Evolutionary conservation across 2,329 filamentous ascomycete genomes (phyloP).

Genomic region (Pseudocercospora musae): DNA sequence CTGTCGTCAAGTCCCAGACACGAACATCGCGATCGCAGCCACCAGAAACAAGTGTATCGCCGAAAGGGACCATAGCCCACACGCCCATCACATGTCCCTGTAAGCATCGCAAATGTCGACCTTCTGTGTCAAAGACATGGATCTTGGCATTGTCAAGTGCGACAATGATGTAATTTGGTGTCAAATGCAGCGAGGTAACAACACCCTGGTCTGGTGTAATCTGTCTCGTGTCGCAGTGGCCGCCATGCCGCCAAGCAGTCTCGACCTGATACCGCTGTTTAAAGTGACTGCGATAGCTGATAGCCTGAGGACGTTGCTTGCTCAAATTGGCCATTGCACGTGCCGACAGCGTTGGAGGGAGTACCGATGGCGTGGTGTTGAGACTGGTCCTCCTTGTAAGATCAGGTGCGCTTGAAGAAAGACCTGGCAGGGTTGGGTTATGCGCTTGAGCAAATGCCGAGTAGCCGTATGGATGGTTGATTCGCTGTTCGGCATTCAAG

Average conservation of each 20-base stretch:
- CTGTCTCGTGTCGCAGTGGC: constrained; percentile 75
- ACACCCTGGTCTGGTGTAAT: constrained; percentile 97
- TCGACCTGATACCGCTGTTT: constrained; percentile 97
- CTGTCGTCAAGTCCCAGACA: constrained; percentile 93
- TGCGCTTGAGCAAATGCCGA: constrained; percentile 23
- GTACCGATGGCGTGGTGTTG: constrained; percentile 20
- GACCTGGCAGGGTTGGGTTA: constrained; percentile 34
- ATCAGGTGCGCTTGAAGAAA: constrained; percentile 48
- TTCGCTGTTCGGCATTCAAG: constrained; percentile 17
- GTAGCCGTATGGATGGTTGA: constrained; percentile 31
- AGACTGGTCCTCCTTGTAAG: constrained; percentile 36
- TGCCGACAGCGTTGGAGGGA: constrained; percentile 26
- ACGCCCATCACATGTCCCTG: constrained; percentile 98
- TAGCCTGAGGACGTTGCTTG: constrained; percentile 58
- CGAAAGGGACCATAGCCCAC: constrained; percentile 99
- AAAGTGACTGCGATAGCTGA: constrained; percentile 93
- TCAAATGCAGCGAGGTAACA: constrained; percentile 91
- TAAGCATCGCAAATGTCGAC: constrained; percentile 80
- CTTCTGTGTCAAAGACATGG: constrained; percentile 92
- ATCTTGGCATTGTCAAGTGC: constrained; percentile 98
- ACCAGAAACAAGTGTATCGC: constrained; percentile 88
- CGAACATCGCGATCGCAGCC: constrained; percentile 95
- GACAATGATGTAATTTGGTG: constrained; percentile 93
- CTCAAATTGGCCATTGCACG: constrained; percentile 37
- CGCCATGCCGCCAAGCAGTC: constrained; percentile 91